phyloP scores from a whole-genome alignment of 768 basidiomycete genomes.

The Mycena pura region DNA sequence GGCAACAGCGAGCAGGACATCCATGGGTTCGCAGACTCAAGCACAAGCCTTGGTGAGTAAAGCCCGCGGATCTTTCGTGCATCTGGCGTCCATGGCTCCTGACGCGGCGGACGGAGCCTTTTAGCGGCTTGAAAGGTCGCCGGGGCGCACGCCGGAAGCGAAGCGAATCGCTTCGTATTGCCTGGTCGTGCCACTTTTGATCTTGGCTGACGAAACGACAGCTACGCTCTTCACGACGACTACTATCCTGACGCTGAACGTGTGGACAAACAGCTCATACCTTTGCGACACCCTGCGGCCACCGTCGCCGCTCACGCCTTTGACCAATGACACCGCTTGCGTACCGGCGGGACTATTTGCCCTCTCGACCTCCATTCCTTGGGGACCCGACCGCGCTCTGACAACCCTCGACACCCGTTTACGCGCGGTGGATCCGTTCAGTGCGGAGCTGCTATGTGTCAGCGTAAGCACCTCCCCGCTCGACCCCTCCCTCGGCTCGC shows the following conservation, averaged over 20 bases:
- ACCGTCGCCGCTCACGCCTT: conserved; percentile 68
- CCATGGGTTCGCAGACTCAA: conserved; percentile 61
- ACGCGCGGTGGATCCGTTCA: conserved; percentile 87
- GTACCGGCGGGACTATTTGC: conserved; percentile 81
- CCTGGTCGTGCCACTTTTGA: too few relatives aligned
- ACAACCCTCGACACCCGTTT: conserved; percentile 86
- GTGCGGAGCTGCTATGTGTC: conserved; percentile 83
- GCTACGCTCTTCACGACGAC: conserved; percentile 90
- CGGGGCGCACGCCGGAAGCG: too few relatives aligned
- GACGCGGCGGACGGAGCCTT: conserved; percentile 4
- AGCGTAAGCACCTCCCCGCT: conserved; percentile 82
- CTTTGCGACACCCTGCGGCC: conserved; percentile 84
- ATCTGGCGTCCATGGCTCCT: conserved; percentile 1
- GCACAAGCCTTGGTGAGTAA: conserved; percentile 70
- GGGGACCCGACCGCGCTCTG: conserved; percentile 69
- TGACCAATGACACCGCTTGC: conserved; percentile 50
- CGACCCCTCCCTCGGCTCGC: conserved; percentile 57
- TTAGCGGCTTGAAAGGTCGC: too few relatives aligned
- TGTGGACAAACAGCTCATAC: conserved; percentile 73
- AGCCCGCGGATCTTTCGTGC: conserved; percentile 4
- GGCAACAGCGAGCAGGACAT: conserved; percentile 68
- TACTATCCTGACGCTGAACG: conserved; percentile 77
- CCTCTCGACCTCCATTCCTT: conserved; percentile 76
- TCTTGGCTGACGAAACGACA: conserved; percentile 33
- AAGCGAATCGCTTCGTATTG: too few relatives aligned